phyloP scores from a whole-genome alignment of 495 filamentous ascomycete genomes.

The Darksidea phi region DNA sequence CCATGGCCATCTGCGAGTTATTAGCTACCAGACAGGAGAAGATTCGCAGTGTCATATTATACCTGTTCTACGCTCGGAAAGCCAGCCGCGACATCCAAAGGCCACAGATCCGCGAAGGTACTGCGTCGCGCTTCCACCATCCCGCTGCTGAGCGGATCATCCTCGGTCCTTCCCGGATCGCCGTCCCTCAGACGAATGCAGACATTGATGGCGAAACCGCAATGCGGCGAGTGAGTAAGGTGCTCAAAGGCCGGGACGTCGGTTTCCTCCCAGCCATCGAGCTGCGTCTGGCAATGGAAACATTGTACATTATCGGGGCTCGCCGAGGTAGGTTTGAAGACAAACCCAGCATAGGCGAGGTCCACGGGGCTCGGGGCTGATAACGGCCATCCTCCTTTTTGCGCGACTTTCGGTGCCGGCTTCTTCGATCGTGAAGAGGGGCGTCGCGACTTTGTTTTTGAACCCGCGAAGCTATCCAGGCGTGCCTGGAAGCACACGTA shows the following conservation, averaged over 20 bases:
- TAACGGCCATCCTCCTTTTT: conserved; percentile 71
- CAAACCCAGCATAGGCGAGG: conserved; percentile 90
- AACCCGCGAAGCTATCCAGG: conserved; percentile 66
- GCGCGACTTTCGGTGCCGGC: conserved; percentile 58
- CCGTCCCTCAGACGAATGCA: conserved; percentile 66
- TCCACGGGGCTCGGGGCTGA: conserved; percentile 64
- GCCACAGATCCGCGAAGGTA: conserved; percentile 80
- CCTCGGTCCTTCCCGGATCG: conserved; percentile 56
- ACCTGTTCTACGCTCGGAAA: conserved; percentile 36
- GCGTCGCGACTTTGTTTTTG: conserved; percentile 56
- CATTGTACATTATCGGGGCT: conserved; percentile 87
- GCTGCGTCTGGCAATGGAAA: conserved; percentile 72
- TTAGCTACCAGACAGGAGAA: conserved; percentile 22
- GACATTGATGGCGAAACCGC: conserved; percentile 83
- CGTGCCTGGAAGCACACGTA: conserved; percentile 53
- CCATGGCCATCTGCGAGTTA: conserved; percentile 70
- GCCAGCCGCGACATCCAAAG: conserved; percentile 85
- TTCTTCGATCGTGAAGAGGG: conserved; percentile 60
- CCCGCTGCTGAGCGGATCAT: conserved; percentile 67
- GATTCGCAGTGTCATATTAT: neutral
- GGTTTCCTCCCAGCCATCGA: conserved; percentile 85
- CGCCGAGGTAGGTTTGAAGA: conserved; percentile 70
- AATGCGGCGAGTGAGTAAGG: conserved; percentile 72
- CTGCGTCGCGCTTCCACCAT: conserved; percentile 74
- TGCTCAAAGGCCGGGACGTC: conserved; percentile 84